Base-by-base conservation (phyloP, 345 rosid species). In the Tarenaya hassleriana region DNA sequence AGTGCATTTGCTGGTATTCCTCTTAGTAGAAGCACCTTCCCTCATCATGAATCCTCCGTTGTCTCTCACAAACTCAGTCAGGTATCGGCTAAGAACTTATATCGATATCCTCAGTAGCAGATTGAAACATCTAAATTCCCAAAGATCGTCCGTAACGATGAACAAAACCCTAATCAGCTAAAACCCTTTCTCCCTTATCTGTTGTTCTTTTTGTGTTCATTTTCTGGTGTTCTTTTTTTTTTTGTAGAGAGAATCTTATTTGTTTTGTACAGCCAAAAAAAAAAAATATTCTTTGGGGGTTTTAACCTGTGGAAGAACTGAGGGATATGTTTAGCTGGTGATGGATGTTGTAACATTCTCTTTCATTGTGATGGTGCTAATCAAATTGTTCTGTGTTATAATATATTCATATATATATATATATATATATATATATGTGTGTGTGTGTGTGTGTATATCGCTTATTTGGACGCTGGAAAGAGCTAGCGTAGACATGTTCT, bases 1-100 rank as follows among this genome's bases (percentile, higher is more conserved):
- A 11, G 78, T 80, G 55, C 72, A 74, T 12, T 71, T 92, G 71
- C 59, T 92, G 46, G 68, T 74, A 41, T 88, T 92, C 65, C 95
- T 92, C 59, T 59, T 85, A 50, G 84, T 82, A 46, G 98, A 92
- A 70, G 98, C 98, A 35, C 94, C 95, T 6, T 79, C 85, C 8
- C 88, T 88, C 50, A 74, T 78, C 57, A 75, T 92, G 32, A 92
- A 83, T 58, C 98, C 97, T 12, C 89, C 94, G 0, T 73, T 92
- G 60, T 88, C 91, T 16, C 91, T 92, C 54, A 88, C 98, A 60
- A 85, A 81, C 74, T 79, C 88, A 7, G 88, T 80, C 50, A 76
- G 84, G 46, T 70, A 68, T 45, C 75, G 94, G 51, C 94, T 92
- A 10, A 69, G 74, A 12, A 73, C 50, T 9, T 92, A 88, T 67